Conservation (phyloP, 768 basidiomycete genomes). For the Lepiota subincarnata region DNA sequence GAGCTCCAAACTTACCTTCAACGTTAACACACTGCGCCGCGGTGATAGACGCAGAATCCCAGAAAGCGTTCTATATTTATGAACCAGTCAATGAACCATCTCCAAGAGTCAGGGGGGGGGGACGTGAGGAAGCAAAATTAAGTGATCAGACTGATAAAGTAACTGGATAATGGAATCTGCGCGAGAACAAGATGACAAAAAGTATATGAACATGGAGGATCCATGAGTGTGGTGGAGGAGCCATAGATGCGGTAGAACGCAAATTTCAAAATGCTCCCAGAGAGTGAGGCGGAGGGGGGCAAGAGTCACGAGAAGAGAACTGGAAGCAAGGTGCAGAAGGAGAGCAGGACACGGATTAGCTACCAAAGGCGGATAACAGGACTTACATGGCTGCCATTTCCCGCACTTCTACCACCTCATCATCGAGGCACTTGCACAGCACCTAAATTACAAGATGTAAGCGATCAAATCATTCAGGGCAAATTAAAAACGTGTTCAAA, state of each 20-base stretch:
- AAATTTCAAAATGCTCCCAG: not conserved
- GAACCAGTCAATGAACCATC: not conserved
- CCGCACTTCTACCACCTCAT: constrained; percentile 85
- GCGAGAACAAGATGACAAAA: constrained; percentile 4
- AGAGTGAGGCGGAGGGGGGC: not conserved
- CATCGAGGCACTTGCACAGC: constrained; percentile 75
- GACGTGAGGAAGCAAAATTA: not conserved
- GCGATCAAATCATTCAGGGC: not conserved
- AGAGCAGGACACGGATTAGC: not conserved
- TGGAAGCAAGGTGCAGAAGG: not conserved
- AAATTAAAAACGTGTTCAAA: not conserved
- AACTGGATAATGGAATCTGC: not conserved
- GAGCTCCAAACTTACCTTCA: constrained; percentile 46
- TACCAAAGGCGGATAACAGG: not conserved
- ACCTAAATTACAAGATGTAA: constrained; percentile 40
- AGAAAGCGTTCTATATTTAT: constrained; percentile 56
- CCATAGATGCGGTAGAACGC: too few species aligned
- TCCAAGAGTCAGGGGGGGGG: not conserved
- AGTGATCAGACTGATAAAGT: not conserved
- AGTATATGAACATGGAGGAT: not conserved
- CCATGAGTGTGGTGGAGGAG: too few species aligned
- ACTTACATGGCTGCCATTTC: constrained; percentile 84
- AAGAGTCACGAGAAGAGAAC: not conserved
- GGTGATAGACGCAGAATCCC: constrained; percentile 82
- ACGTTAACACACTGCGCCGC: constrained; percentile 65